Evolutionary conservation across 495 filamentous ascomycete species (phyloP), one percentile per base, ranked within the genome.

Genomic region (Diplogelasinospora grovesii): DNA sequence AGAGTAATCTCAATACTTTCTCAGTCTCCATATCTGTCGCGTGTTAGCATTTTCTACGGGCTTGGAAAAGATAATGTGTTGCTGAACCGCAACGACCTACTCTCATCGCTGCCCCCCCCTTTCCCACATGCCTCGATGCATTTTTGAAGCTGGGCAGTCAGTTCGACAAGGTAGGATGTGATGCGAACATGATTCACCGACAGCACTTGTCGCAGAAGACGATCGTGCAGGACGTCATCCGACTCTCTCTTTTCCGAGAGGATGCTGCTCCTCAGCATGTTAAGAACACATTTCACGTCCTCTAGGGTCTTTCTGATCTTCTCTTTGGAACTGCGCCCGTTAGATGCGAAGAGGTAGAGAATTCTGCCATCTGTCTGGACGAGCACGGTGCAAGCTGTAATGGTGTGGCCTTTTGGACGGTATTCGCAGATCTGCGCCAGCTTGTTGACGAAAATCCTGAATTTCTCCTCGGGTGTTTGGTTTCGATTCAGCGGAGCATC

Each of bases 381-480:
- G 20, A 48, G 33, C 1, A 43, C 28, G 2, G 45, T 18, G 4
- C 37, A 7, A 1, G 34, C 33, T 2, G 39, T 43, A 23, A 39
- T 30, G 3, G 34, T 47, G 22, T 42, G 5, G 11, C 45, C 45
- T 15, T 43, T 43, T 21, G 45, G 33, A 15, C 43, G 36, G 1
- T 9, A 26, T 24, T 59, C 53, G 13, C 43, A 48, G 9, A 59
- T 24, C 22, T 56, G 56, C 9, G 37, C 45, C 3, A 59, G 46
- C 38, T 53, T 56, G 35, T 56, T 51, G 7, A 56, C 43, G 26
- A 59, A 46, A 9, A 38, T 41, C 5, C 46, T 43, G 8, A 41
- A 59, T 28, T 26, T 36, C 2, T 42, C 41, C 23, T 53, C 23
- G 13, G 51, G 45, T 5, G 33, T 38, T 23, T 48, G 45, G 39